Evolutionary conservation across 805 yeast species (phyloP).

Genomic region (Yarrowia keelungensis): DNA sequence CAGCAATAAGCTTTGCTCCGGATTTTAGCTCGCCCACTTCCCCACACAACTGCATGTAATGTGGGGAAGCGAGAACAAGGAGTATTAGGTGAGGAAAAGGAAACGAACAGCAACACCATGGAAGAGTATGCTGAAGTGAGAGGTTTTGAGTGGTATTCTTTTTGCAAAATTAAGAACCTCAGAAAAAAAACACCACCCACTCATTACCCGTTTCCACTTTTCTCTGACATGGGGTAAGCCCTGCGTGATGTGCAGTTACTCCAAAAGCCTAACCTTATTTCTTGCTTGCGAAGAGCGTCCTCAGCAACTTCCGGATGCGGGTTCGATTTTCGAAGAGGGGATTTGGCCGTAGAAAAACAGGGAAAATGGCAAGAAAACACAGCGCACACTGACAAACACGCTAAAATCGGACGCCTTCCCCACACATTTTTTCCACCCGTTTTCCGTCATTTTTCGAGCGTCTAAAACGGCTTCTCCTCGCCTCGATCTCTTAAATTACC

Average conservation of each 20-base stretch:
- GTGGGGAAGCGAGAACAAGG: conserved; percentile 27
- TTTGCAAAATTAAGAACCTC: too few species aligned
- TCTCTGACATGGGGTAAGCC: conserved; percentile 29
- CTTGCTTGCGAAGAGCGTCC: conserved; percentile 4
- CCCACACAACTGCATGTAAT: conserved; percentile 38
- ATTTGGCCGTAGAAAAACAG: background rate
- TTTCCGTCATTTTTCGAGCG: background rate
- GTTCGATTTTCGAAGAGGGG: background rate
- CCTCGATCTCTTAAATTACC: conserved; percentile 10
- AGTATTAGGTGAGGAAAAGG: too few species aligned
- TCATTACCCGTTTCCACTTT: too few species aligned
- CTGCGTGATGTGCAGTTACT: conserved; percentile 31
- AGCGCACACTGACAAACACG: too few species aligned
- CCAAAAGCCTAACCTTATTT: conserved; percentile 1
- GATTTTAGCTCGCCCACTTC: conserved; percentile 27
- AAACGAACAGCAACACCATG: too few species aligned
- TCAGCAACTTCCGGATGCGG: conserved; percentile 37
- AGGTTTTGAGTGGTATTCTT: too few species aligned
- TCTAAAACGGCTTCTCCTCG: background rate
- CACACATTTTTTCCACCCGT: background rate
- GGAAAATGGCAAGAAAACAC: background rate
- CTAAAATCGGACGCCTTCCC: background rate
- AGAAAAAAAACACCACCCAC: too few species aligned
- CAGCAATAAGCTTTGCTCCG: conserved; percentile 8
- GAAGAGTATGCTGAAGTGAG: too few species aligned